phyloP scores from a whole-genome alignment of 1,139 yeast genomes.

The Pichia sp. region DNA sequence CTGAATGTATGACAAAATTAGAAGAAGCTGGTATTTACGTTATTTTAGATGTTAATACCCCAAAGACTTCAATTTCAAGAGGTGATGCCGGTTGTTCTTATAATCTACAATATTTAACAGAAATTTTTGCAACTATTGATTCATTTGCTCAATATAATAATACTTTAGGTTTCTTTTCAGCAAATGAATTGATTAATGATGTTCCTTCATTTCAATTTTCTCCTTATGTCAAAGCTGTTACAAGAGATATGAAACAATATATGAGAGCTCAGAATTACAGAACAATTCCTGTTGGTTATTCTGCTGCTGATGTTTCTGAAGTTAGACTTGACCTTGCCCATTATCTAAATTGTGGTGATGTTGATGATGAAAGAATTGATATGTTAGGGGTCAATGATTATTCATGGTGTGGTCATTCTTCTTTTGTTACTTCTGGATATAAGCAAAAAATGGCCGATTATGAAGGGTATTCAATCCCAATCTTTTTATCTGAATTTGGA shows the following conservation, averaged over 20 bases:
- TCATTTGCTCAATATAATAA: slow-evolving; percentile 45
- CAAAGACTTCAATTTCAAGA: slow-evolving; percentile 59
- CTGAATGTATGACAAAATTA: slow-evolving; percentile 56
- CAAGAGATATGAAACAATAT: slow-evolving; percentile 53
- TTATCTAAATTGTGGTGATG: slow-evolving; percentile 57
- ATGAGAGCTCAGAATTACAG: slow-evolving; percentile 43
- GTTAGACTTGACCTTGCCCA: slow-evolving; percentile 47
- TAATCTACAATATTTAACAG: slow-evolving; percentile 46
- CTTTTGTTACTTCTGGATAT: slow-evolving; percentile 45
- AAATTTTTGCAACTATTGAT: slow-evolving; percentile 49
- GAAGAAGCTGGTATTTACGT: slow-evolving; percentile 68
- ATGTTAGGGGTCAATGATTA: slow-evolving; percentile 60
- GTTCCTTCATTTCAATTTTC: slow-evolving; percentile 43
- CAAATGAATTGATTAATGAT: slow-evolving; percentile 54
- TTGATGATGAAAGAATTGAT: slow-evolving; percentile 45
- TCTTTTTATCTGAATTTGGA: slow-evolving; percentile 55
- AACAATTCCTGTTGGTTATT: slow-evolving; percentile 51
- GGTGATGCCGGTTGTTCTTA: slow-evolving; percentile 48
- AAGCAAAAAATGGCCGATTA: slow-evolving; percentile 40
- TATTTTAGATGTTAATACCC: slow-evolving; percentile 62
- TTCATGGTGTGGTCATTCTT: slow-evolving; percentile 58
- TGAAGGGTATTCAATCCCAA: slow-evolving; percentile 43
- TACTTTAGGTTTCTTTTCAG: slow-evolving; percentile 50
- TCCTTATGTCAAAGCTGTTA: slow-evolving; percentile 54
- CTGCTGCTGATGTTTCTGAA: slow-evolving; percentile 53